Conservation (phyloP, 129 eudicot genomes). For the sunflower (Helianthus annuus) region DNA sequence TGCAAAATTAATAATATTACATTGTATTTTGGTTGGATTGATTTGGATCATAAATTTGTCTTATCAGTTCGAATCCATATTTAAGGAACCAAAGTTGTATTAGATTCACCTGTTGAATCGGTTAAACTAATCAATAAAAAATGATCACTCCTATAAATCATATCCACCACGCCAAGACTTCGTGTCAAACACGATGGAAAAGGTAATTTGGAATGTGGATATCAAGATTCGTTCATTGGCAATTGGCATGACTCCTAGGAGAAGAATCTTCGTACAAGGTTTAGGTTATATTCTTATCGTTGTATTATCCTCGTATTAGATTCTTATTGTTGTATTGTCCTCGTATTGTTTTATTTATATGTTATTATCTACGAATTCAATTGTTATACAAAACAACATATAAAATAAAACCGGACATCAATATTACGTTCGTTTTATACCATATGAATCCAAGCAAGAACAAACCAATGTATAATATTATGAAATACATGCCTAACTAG, state of each 20-base stretch:
- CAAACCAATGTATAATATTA: neutral
- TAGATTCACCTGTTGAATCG: too few species aligned
- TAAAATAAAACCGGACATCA: constrained; percentile 1
- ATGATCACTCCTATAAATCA: too few species aligned
- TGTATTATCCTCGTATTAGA: neutral
- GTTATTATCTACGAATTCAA: neutral
- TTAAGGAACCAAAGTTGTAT: too few species aligned
- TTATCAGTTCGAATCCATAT: too few species aligned
- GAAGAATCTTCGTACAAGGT: neutral
- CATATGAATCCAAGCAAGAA: neutral
- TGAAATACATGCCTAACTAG: constrained; percentile 21
- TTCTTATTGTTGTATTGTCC: neutral
- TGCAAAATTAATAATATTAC: too few species aligned
- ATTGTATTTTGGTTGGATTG: too few species aligned
- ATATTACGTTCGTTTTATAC: neutral
- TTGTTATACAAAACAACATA: neutral
- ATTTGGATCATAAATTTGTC: too few species aligned
- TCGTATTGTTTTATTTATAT: neutral
- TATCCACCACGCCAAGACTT: too few species aligned
- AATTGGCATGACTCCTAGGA: neutral
- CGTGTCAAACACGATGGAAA: too few species aligned
- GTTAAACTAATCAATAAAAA: too few species aligned
- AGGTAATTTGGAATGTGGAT: too few species aligned
- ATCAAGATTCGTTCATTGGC: too few species aligned
- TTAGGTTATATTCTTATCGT: neutral